A percentile compares a stretch with the other conserved stretches of the same genome.
phyloP scores from a whole-genome alignment of 2,329 filamentous ascomycete species.

The Penicillium sp. region DNA sequence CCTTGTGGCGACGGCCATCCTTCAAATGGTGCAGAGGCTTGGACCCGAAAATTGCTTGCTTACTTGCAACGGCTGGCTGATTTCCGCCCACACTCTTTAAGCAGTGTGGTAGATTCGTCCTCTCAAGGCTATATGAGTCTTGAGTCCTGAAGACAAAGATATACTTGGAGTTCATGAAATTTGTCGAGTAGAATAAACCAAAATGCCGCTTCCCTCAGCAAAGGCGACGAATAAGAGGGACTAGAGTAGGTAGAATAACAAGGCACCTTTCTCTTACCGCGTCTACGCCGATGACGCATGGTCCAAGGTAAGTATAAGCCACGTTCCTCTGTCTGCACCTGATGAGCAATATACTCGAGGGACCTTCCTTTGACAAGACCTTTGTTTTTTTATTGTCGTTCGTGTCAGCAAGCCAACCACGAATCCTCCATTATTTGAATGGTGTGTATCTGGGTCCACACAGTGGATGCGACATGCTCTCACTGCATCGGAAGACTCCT shows the following conservation, averaged over 20 bases:
- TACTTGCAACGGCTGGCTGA: background rate
- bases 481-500: conserved; percentile 9
- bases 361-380: background rate
- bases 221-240: background rate
- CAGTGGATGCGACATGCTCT: conserved; percentile 6
- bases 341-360: background rate
- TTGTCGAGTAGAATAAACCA: background rate
- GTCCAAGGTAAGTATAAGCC: background rate
- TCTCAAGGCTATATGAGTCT: background rate
- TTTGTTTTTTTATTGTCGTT: background rate
- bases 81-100: background rate
- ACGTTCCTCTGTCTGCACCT: background rate
- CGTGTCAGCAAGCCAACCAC: background rate
- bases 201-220: background rate
- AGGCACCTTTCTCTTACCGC: background rate
- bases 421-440: background rate
- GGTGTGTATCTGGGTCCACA: conserved; percentile 14
- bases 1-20: conserved; percentile 1
- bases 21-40: background rate
- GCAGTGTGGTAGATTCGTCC: background rate
- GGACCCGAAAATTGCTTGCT: background rate
- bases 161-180: background rate
- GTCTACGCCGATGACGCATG: background rate
- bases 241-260: background rate
- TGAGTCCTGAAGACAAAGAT: background rate